Percentiles rank a stretch among this genome's conserved stretches.
Conservation (phyloP, 208 protist species). For the Balamuthia mandrillaris region DNA sequence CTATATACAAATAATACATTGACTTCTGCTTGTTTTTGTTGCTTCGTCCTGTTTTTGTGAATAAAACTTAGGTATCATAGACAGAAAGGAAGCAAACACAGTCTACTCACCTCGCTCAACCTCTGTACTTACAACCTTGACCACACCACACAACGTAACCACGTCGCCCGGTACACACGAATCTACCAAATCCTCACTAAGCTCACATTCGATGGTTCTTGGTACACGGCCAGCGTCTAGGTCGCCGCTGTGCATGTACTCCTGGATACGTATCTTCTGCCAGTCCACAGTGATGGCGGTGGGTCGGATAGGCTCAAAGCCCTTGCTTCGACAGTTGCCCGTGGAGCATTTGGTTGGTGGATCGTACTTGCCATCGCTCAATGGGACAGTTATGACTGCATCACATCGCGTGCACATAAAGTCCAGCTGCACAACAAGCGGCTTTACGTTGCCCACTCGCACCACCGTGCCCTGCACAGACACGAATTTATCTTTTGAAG, state of each 20-base stretch:
- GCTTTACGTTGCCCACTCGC: constrained; percentile 72
- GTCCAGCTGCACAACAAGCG: constrained; percentile 65
- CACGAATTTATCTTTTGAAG: constrained; percentile 65
- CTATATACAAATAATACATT: constrained; percentile 70
- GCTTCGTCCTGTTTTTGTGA: background rate
- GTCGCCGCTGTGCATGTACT: constrained; percentile 63
- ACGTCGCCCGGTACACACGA: constrained; percentile 79
- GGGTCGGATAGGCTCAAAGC: constrained; percentile 57
- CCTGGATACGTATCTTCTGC: constrained; percentile 81
- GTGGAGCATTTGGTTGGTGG: constrained; percentile 38
- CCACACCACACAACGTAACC: constrained; percentile 73
- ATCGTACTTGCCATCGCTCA: constrained; percentile 48
- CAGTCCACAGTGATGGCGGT: constrained; percentile 68
- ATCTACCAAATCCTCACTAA: constrained; percentile 78
- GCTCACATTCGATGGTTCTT: constrained; percentile 79
- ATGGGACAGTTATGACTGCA: background rate
- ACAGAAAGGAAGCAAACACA: too few species aligned
- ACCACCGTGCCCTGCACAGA: constrained; percentile 76
- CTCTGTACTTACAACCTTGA: constrained; percentile 67
- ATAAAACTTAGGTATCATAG: too few species aligned
- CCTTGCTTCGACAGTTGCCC: constrained; percentile 55
- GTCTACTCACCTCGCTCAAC: constrained; percentile 22
- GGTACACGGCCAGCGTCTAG: constrained; percentile 79
- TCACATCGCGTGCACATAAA: constrained; percentile 72
- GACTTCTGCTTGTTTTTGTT: background rate